phyloP scores from a whole-genome alignment of 2,329 filamentous ascomycete species.

The Fusarium protoensiforme region DNA sequence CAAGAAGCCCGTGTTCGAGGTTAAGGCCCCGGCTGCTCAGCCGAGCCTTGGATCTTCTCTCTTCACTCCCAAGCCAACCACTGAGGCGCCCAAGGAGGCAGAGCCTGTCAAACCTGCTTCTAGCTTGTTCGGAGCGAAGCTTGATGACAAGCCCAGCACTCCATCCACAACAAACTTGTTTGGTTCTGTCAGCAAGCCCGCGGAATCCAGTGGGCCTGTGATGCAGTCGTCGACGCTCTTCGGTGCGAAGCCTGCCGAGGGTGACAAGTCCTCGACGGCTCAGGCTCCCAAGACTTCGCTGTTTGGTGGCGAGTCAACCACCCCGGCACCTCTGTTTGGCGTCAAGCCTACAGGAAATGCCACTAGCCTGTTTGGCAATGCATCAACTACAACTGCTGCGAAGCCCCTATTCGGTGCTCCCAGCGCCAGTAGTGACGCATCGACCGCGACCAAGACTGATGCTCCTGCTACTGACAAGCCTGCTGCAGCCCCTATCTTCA shows the following conservation, averaged over 20 bases:
- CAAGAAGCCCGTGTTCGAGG: conserved; percentile 48
- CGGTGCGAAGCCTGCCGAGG: conserved; percentile 46
- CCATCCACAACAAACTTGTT: conserved; percentile 50
- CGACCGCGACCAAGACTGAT: conserved; percentile 37
- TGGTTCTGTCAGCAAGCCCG: conserved; percentile 48
- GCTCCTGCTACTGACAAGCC: conserved; percentile 33
- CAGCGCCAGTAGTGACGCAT: conserved; percentile 16
- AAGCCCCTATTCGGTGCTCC: conserved; percentile 47
- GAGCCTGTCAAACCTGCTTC: conserved; percentile 42
- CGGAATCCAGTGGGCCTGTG: conserved; percentile 42
- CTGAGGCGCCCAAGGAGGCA: conserved; percentile 42
- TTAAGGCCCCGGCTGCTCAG: conserved; percentile 46
- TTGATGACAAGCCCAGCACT: conserved; percentile 44
- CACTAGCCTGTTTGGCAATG: conserved; percentile 47
- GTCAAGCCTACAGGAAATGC: conserved; percentile 39
- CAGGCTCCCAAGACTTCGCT: conserved; percentile 41
- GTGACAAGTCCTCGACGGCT: conserved; percentile 38
- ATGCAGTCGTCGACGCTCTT: conserved; percentile 50
- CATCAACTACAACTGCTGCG: conserved; percentile 32
- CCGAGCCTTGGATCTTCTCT: conserved; percentile 44
- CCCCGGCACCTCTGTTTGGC: conserved; percentile 38
- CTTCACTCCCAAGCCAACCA: conserved; percentile 48
- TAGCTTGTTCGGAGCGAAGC: conserved; percentile 53
- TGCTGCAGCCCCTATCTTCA: conserved; percentile 46
- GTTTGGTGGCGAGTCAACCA: conserved; percentile 44